Conservation (phyloP, 805 yeast species). For the Wickerhamia fluorescens region DNA sequence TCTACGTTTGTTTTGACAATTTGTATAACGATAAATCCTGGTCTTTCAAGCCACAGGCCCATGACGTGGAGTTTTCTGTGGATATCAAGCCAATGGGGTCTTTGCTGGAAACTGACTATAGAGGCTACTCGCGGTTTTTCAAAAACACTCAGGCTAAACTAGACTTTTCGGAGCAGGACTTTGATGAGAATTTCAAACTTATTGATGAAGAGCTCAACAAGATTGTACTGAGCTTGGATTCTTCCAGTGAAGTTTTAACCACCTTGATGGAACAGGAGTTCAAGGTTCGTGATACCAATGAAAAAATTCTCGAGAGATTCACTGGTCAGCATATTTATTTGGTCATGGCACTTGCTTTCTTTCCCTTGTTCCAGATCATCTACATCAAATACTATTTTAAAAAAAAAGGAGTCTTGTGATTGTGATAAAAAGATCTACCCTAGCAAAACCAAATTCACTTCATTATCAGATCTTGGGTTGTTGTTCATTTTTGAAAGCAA, state of each 20-base stretch:
- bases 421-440: too few species aligned
- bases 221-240: conserved; percentile 23
- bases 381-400: conserved; percentile 25
- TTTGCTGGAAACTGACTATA: conserved; percentile 29
- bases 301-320: conserved; percentile 28
- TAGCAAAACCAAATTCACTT: too few species aligned
- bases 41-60: conserved; percentile 28
- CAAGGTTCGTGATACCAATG: conserved; percentile 31
- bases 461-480: too few species aligned
- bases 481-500: too few species aligned
- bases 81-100: conserved; percentile 29
- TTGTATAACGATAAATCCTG: conserved; percentile 35
- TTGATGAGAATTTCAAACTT: conserved; percentile 22
- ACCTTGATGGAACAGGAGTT: conserved; percentile 27
- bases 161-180: conserved; percentile 24
- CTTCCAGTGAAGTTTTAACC: conserved; percentile 19
- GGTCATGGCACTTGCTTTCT: conserved; percentile 17
- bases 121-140: conserved; percentile 29
- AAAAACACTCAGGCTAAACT: conserved; percentile 5
- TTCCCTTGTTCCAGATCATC: conserved; percentile 26
- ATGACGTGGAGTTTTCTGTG: conserved; percentile 29
- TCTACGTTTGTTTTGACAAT: conserved; percentile 38
- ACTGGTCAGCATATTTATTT: conserved; percentile 22
- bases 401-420: conserved; percentile 17
- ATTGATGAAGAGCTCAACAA: conserved; percentile 25